A percentile compares a stretch with the other conserved stretches of the same genome.
These are phyloP conservation scores for Moniliella sp. DNA, from an alignment of 1,284 basidiomycete genomes.

Conservation along the genomic window DNA sequence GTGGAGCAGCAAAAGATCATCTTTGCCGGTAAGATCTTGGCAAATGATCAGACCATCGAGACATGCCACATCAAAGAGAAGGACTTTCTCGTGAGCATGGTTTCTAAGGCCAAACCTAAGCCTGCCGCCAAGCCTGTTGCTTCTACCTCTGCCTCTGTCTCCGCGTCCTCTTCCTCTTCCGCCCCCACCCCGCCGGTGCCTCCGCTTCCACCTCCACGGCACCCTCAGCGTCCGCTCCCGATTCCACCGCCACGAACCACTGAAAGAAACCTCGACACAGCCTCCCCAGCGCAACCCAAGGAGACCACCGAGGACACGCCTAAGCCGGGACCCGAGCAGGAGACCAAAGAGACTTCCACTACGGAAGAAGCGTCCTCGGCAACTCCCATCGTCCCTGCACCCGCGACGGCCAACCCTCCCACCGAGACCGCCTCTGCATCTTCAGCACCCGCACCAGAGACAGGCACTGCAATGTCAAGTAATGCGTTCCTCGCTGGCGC, in stretches of 20 bases:
- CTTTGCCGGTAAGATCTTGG: slow-evolving; percentile 79
- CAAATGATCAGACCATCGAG: slow-evolving; percentile 71
- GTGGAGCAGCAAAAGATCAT: slow-evolving; percentile 71
- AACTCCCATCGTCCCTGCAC: slow-evolving; percentile 8
- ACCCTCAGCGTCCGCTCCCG: no score
- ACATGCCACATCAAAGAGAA: slow-evolving; percentile 88
- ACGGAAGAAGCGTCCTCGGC: slow-evolving; percentile 14
- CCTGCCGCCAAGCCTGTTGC: not conserved
- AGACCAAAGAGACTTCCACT: no score
- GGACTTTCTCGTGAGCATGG: slow-evolving; percentile 95
- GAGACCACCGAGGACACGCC: no score
- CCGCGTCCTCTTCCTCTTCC: no score
- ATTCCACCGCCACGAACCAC: no score
- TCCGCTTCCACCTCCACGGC: no score
- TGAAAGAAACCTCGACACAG: no score
- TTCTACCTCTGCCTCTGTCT: not conserved
- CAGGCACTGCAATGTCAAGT: no score
- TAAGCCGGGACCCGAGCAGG: no score
- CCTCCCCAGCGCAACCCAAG: no score
- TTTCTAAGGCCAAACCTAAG: slow-evolving; percentile 53
- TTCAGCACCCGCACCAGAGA: no score
- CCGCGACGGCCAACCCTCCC: slow-evolving; percentile 31
- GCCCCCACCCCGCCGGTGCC: no score
- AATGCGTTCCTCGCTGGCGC: slow-evolving; percentile 12
- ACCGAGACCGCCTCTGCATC: not conserved